Conservation (phyloP, 1,284 basidiomycete genomes). For the Amylostereum areolatum region DNA sequence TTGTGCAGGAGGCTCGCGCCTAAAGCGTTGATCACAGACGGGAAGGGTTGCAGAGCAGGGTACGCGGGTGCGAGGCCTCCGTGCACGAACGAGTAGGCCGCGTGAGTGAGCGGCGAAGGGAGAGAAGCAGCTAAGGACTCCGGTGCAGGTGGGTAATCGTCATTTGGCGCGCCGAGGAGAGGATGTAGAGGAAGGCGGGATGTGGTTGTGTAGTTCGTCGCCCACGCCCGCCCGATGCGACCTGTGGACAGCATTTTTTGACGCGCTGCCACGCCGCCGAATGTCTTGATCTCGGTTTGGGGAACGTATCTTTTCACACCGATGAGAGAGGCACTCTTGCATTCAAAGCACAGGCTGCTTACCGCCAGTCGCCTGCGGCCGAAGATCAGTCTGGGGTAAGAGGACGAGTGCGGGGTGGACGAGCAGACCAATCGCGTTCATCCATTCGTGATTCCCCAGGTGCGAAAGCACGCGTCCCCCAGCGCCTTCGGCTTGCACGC, state of each 20-base stretch:
- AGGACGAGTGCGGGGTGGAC: neutral
- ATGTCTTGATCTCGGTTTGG: constrained; percentile 72
- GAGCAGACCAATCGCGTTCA: constrained; percentile 76
- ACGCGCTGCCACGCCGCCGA: constrained; percentile 65
- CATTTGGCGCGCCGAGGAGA: constrained; percentile 62
- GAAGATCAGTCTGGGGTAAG: no score
- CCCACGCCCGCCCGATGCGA: constrained; percentile 79
- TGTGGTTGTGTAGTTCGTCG: constrained; percentile 79
- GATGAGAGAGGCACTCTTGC: constrained; percentile 2
- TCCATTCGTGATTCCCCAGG: constrained; percentile 88
- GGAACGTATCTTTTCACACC: constrained; percentile 68
- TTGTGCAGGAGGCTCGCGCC: constrained; percentile 61
- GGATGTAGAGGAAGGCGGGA: constrained; percentile 76
- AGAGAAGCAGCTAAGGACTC: constrained; percentile 9
- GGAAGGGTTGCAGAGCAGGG: constrained; percentile 69
- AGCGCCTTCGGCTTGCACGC: constrained; percentile 61
- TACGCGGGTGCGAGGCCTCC: constrained; percentile 80
- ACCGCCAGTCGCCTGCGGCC: constrained; percentile 76
- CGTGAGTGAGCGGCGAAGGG: constrained; percentile 53
- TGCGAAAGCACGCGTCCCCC: constrained; percentile 75
- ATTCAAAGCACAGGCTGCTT: constrained; percentile 12
- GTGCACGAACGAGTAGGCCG: constrained; percentile 82
- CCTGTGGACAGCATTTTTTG: constrained; percentile 71
- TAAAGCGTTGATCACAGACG: constrained; percentile 72
- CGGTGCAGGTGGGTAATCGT: constrained; percentile 53